Evolutionary conservation across 2,329 filamentous ascomycete species (phyloP), one percentile per base, ranked within the genome.

Genomic region (Mycosphaerella arachidis): DNA sequence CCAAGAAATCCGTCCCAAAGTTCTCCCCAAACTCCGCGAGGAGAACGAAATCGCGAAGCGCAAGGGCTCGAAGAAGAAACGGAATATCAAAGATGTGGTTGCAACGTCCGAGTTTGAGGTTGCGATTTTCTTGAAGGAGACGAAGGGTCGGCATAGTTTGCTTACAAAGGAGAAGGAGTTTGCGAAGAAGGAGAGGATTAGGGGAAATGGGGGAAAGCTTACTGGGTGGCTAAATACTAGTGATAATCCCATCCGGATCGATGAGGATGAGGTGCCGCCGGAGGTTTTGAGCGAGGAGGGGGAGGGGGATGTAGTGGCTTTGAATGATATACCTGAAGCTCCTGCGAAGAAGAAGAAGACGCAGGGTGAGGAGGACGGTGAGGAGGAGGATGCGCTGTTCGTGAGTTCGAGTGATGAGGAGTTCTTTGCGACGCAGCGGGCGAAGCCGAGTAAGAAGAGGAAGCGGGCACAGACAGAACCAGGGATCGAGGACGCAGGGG

Each of bases 91-190:
- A 67, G 96, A 96, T 75, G 94, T 97, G 81, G 87, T 96, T 0
- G 85, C 97, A 16, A 80, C 85, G 10, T 81, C 90, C 81, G 93
- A 96, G 67, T 99, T 97, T 72, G 92, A 97, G 72, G 91, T 97
- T 13, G 90, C 92, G 40, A 89, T 99, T 65, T 97, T 97, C 76
- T 80, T 99, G 66, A 95, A 90, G 50, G 91, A 96, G 74, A 89
- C 89, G 7, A 87, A 85, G 55, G 92, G 89, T 3, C 86, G 92
- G 13, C 94, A 97, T 78, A 90, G 91, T 35, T 79, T 99, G 40
- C 82, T 97, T 59, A 89, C 87, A 58, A 96, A 94, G 74, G 86
- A 90, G 68, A 97, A 96, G 76, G 82, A 85, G 18, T 92, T 81
- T 63, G 71, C 71, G n/a, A 72, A 77, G 45, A 76, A 77, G 65